Evolutionary conservation across 2,329 filamentous ascomycete species (phyloP), one percentile per base, ranked within the genome.

Genomic region (Graphilbum sp.): DNA sequence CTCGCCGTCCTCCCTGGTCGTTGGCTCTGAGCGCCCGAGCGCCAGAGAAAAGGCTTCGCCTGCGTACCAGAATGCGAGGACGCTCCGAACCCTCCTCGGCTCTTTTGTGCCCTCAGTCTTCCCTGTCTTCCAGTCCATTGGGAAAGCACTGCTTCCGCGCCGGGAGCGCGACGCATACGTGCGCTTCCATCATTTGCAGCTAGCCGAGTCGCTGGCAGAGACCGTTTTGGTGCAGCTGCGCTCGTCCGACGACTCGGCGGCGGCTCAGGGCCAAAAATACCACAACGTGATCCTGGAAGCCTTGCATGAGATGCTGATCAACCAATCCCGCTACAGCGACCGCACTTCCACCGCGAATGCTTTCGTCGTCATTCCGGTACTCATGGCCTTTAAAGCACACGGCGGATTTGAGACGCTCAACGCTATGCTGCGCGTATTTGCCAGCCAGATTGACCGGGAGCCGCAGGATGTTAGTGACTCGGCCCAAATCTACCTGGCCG

Each of bases 311-410:
- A 72, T 92, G 56, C 61, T 93, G 43, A 73, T 90, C 43, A 85
- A 93, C 50, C 68, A 62, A 46, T 57, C 52, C 43, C 64, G 59
- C 41, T 61, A 58, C 49, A 66, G 50, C 50, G 73, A 63, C 45
- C 68, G n/a, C n/a, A n/a, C n/a, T n/a, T n/a, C n/a, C n/a, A n/a
- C n/a, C n/a, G n/a, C n/a, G n/a, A n/a, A n/a, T n/a, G n/a, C n/a
- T n/a, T n/a, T 70, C 74, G 64, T 77, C 13, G 70, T 79, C 38
- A 80, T 85, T 32, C 69, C 90, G 21, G 77, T 96, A 27, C 66
- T 98, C 19, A 69, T 87, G 39, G 81, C 85, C 1, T 95, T 98
- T 62, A 88, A 87, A 54, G 77, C 84, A 42, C 70, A 75, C 35
- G 76, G 75, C 30, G 88, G 90, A 0, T 67, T 98, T 41, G 68